A percentile compares a stretch with the other conserved stretches of the same genome.
These are phyloP conservation scores for Phytophthora ohioensis DNA, from an alignment of 352 stramenopile genomes.

Conservation along the genomic window DNA sequence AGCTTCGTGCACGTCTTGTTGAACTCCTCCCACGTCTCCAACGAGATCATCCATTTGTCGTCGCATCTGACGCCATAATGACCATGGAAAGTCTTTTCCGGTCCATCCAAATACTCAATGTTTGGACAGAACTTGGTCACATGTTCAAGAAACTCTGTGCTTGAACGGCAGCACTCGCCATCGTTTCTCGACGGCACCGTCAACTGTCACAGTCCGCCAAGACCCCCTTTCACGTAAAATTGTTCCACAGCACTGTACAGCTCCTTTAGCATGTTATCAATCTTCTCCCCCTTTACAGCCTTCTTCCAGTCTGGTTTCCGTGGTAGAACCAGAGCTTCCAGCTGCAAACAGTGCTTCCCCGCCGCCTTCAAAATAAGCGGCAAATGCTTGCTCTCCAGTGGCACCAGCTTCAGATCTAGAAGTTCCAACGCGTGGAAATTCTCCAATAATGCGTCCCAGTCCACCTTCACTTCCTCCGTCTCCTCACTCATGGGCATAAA, in stretches of 20 bases:
- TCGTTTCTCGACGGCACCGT: conserved; percentile 29
- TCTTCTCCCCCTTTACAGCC: not conserved
- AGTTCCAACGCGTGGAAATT: conserved; percentile 13
- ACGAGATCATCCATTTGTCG: conserved; percentile 29
- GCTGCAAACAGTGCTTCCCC: conserved; percentile 16
- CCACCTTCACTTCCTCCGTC: not conserved
- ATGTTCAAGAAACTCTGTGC: conserved; percentile 25
- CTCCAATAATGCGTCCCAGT: conserved; percentile 23
- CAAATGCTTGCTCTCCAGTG: conserved; percentile 22
- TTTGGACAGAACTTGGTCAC: conserved; percentile 33
- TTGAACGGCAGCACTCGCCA: not conserved
- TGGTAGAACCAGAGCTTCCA: conserved; percentile 30
- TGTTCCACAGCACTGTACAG: conserved; percentile 26
- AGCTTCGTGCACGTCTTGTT: conserved; percentile 30
- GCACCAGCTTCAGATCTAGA: conserved; percentile 28
- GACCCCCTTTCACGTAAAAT: conserved; percentile 18
- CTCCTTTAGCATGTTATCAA: conserved; percentile 14
- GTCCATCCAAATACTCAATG: conserved; percentile 34
- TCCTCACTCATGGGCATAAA: not conserved
- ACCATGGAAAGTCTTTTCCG: conserved; percentile 4
- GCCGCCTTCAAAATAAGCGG: conserved; percentile 22
- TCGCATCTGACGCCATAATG: conserved; percentile 17
- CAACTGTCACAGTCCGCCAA: conserved; percentile 30
- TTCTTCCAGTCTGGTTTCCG: not conserved
- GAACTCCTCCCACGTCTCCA: conserved; percentile 31